Evolutionary conservation across 495 filamentous ascomycete species (phyloP).

Genomic region (Entonaema liquescens): DNA sequence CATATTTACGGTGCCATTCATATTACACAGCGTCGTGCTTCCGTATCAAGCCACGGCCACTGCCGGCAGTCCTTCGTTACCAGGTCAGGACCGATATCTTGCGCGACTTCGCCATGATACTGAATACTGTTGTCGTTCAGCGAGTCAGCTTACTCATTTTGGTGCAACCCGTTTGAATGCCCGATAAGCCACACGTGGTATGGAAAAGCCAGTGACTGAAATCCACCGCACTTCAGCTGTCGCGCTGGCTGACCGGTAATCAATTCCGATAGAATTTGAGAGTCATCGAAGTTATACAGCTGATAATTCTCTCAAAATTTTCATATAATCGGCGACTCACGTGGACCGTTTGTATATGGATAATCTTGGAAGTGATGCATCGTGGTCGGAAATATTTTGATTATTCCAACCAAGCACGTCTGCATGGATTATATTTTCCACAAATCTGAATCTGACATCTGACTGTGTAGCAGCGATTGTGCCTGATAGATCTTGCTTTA

Average conservation of each 20-base stretch:
- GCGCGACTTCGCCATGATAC: not conserved
- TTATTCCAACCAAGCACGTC: slow-evolving; percentile 3
- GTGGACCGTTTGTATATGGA: not conserved
- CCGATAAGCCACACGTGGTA: not conserved
- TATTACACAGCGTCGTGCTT: not conserved
- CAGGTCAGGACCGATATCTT: not conserved
- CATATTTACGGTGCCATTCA: not conserved
- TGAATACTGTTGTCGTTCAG: not conserved
- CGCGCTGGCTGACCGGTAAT: not conserved
- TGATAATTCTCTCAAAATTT: not conserved
- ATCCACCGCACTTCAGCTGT: not conserved
- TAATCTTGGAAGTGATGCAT: not conserved
- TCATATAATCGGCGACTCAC: not conserved
- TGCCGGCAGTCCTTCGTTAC: not conserved
- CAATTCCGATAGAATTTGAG: not conserved
- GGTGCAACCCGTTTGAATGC: not conserved
- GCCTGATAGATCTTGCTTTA: slow-evolving; percentile 25
- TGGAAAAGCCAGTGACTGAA: not conserved
- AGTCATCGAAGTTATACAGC: not conserved
- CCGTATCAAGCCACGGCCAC: not conserved
- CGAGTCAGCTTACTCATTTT: slow-evolving; percentile 33
- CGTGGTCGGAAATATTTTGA: slow-evolving; percentile 2
- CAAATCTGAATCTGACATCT: slow-evolving; percentile 11
- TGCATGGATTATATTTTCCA: not conserved
- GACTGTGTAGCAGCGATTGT: not conserved